Percentiles rank a stretch among this genome's conserved stretches.
Evolutionary conservation across 2,329 filamentous ascomycete species (phyloP).

Genomic region (Albophoma yamanashiensis): DNA sequence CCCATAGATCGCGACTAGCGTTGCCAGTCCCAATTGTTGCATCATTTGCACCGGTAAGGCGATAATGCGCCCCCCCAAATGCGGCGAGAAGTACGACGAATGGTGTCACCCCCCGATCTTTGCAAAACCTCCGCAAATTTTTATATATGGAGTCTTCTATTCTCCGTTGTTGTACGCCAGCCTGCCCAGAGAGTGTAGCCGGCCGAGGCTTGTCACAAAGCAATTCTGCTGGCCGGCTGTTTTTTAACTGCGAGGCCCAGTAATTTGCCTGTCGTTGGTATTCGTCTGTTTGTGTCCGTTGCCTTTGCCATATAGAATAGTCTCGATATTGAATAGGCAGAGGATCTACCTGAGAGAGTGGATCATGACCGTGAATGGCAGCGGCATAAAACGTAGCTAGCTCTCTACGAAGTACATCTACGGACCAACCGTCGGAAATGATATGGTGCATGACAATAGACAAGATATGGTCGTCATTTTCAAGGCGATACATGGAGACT

Average conservation of each 20-base stretch:
- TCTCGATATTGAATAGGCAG: constrained; percentile 16
- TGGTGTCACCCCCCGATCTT: background rate
- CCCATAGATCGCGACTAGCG: constrained; percentile 8
- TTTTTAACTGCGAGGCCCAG: constrained; percentile 10
- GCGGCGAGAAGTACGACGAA: constrained; percentile 12
- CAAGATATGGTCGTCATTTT: no score
- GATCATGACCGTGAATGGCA: constrained; percentile 4
- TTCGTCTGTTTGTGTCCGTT: constrained; percentile 3
- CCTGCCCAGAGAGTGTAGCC: constrained; percentile 4
- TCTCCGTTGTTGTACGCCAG: background rate
- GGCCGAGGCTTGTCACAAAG: constrained; percentile 9
- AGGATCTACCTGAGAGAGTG: constrained; percentile 1
- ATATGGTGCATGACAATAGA: no score
- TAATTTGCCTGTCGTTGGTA: constrained; percentile 12
- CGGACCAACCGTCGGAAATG: constrained; percentile 11
- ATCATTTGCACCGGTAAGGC: constrained; percentile 13
- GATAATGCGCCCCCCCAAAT: constrained; percentile 14
- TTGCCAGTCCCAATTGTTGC: constrained; percentile 10
- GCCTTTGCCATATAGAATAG: constrained; percentile 13
- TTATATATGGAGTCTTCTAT: constrained; percentile 6
- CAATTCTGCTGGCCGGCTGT: constrained; percentile 8
- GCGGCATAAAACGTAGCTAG: constrained; percentile 4
- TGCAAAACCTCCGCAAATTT: constrained; percentile 4
- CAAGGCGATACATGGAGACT: no score
- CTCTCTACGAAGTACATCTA: constrained; percentile 6